These are phyloP conservation scores for Pythium insidiosum DNA, from an alignment of 352 stramenopile genomes.

Conservation along the genomic window DNA sequence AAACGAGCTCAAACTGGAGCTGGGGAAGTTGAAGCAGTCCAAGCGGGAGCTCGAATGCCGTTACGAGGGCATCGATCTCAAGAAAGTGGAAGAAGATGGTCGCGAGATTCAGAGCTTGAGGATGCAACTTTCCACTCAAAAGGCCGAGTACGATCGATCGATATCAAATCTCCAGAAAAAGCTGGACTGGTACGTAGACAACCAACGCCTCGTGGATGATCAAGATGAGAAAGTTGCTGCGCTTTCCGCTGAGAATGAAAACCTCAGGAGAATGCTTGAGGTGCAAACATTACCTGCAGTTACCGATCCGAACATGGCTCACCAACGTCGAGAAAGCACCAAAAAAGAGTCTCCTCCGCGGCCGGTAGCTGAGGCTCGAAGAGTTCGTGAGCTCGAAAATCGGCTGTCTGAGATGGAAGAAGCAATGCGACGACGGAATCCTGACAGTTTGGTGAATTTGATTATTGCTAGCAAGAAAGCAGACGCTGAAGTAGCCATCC, in stretches of 20 bases:
- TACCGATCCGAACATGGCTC: too few relatives aligned
- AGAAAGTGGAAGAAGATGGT: constrained; percentile 46
- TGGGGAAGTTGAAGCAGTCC: constrained; percentile 73
- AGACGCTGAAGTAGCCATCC: constrained; percentile 50
- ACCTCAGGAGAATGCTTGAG: too few relatives aligned
- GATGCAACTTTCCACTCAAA: constrained; percentile 25
- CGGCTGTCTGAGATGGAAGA: constrained; percentile 63
- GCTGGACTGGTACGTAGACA: constrained; percentile 80
- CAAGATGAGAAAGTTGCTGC: constrained; percentile 55
- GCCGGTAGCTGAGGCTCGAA: constrained; percentile 53
- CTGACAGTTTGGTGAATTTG: constrained; percentile 72
- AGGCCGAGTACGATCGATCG: constrained; percentile 42
- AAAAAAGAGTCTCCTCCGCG: too few relatives aligned
- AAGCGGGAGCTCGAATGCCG: constrained; percentile 72
- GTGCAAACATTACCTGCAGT: too few relatives aligned
- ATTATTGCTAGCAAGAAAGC: constrained; percentile 62
- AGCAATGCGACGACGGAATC: constrained; percentile 65
- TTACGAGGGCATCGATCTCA: constrained; percentile 65
- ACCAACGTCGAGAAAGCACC: too few relatives aligned
- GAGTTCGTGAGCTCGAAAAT: constrained; percentile 68
- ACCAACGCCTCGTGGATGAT: constrained; percentile 70
- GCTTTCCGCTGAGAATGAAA: constrained; percentile 20
- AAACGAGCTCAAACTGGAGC: constrained; percentile 60
- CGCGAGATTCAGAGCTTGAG: constrained; percentile 37
- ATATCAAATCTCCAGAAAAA: constrained; percentile 65